Conservation (phyloP, 1,284 basidiomycete species). For the Cryptococcus wingfieldii region DNA sequence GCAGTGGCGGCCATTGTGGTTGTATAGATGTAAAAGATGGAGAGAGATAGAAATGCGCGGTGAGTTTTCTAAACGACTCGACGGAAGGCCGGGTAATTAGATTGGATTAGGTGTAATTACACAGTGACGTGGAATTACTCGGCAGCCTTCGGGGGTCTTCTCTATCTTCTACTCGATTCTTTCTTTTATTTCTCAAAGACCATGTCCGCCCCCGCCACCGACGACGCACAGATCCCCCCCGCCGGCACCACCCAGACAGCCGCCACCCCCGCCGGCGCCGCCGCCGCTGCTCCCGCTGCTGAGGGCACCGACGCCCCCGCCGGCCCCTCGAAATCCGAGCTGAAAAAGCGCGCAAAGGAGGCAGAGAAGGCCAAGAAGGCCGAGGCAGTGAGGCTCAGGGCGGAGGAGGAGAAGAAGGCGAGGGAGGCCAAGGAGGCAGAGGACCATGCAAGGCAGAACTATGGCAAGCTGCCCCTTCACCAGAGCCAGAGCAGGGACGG, state of each 20-base stretch:
- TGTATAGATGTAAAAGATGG: not conserved
- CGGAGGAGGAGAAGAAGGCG: slow-evolving; percentile 69
- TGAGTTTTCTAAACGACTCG: not conserved
- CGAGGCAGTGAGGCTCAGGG: slow-evolving; percentile 74
- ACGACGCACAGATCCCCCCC: slow-evolving; percentile 9
- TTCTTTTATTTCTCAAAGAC: not conserved
- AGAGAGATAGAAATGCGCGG: not conserved
- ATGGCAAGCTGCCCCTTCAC: slow-evolving; percentile 86
- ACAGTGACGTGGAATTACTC: not conserved
- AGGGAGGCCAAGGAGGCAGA: slow-evolving; percentile 67
- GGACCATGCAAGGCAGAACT: slow-evolving; percentile 82
- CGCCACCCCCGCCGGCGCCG: slow-evolving; percentile 8
- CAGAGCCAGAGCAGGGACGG: slow-evolving; percentile 69
- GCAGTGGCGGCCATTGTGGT: slow-evolving; percentile 13
- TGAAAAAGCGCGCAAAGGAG: slow-evolving; percentile 89
- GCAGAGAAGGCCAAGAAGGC: slow-evolving; percentile 90
- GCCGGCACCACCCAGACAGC: slow-evolving; percentile 9
- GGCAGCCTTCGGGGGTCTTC: slow-evolving; percentile 1
- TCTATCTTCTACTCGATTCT: not conserved
- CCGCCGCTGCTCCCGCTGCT: slow-evolving; percentile 10
- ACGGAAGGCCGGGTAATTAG: not conserved
- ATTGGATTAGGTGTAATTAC: not conserved
- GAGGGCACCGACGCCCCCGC: slow-evolving; percentile 22
- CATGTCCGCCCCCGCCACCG: slow-evolving; percentile 23
- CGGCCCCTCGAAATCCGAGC: slow-evolving; percentile 75